Evolutionary conservation across 75 land plant species (phyloP).

Genomic region (Larix kaempferi): DNA sequence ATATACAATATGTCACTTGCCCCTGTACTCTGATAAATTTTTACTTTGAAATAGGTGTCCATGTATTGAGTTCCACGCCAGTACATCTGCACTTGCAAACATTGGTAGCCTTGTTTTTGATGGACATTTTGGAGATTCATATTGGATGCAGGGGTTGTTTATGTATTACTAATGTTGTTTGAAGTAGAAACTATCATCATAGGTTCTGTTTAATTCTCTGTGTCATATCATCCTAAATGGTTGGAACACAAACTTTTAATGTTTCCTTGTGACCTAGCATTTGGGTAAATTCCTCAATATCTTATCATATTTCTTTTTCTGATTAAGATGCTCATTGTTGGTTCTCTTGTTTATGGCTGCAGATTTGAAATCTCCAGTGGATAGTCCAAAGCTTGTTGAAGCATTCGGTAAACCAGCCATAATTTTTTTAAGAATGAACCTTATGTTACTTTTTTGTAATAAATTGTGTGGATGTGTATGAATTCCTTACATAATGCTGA

Average conservation of each 20-base stretch:
- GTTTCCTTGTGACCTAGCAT: not conserved
- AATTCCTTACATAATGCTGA: not conserved
- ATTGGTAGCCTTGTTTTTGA: not conserved
- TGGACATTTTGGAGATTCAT: not conserved
- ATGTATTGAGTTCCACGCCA: too few relatives aligned
- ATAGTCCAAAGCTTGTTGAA: slow-evolving; percentile 55
- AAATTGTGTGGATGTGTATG: not conserved
- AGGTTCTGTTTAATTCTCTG: not conserved
- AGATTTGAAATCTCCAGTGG: slow-evolving; percentile 58
- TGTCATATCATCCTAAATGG: not conserved
- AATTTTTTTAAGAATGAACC: not conserved
- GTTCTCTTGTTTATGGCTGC: slow-evolving; percentile 17
- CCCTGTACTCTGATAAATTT: too few relatives aligned
- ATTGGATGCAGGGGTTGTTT: not conserved
- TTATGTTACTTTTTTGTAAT: not conserved
- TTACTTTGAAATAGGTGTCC: not conserved
- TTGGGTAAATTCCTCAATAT: not conserved
- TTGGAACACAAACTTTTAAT: not conserved
- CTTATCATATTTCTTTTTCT: not conserved
- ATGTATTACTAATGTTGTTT: not conserved
- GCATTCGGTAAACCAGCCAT: slow-evolving; percentile 56
- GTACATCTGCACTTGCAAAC: too few relatives aligned
- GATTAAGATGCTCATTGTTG: not conserved
- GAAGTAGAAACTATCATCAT: not conserved
- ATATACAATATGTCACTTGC: too few relatives aligned